A percentile compares a stretch with the other conserved stretches of the same genome.
These are phyloP conservation scores for Stachybotrys chartarum DNA, from an alignment of 2,329 filamentous ascomycete genomes.

Conservation along the genomic window DNA sequence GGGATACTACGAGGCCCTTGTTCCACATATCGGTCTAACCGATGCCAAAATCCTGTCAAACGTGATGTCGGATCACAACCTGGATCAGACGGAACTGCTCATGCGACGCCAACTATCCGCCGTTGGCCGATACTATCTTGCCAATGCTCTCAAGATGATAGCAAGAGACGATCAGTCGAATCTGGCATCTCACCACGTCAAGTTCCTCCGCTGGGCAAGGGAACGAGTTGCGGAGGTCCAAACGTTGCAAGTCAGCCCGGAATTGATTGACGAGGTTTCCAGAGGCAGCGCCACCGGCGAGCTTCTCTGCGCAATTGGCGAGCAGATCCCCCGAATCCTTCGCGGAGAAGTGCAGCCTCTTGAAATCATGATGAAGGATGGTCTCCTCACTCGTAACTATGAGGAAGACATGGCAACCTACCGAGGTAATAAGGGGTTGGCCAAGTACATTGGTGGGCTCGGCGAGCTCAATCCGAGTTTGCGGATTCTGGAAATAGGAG, in stretches of 20 bases:
- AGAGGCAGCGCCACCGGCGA: slow-evolving; percentile 14
- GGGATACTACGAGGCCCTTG: not conserved
- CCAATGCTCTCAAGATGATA: not conserved
- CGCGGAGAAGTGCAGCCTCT: slow-evolving; percentile 14
- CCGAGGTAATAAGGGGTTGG: not conserved
- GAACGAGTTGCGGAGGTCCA: too few species aligned
- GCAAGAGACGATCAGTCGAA: not conserved
- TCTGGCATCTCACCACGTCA: not conserved
- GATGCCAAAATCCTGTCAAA: not conserved
- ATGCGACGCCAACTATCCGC: not conserved
- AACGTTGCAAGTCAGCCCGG: too few species aligned
- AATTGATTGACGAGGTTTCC: too few species aligned
- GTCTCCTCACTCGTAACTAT: slow-evolving; percentile 12
- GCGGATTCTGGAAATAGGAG: slow-evolving; percentile 15
- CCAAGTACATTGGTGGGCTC: not conserved
- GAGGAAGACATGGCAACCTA: slow-evolving; percentile 1
- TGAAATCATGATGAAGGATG: slow-evolving; percentile 18
- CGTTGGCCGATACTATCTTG: not conserved
- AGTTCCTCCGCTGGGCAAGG: not conserved
- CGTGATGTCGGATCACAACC: not conserved
- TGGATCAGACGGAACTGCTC: not conserved
- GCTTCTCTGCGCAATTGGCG: slow-evolving; percentile 15
- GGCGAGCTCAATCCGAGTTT: slow-evolving; percentile 7
- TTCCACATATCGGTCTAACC: not conserved
- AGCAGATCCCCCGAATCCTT: slow-evolving; percentile 13